phyloP scores from a whole-genome alignment of 2,329 filamentous ascomycete species.

The Nothomitra cinnamomea region DNA sequence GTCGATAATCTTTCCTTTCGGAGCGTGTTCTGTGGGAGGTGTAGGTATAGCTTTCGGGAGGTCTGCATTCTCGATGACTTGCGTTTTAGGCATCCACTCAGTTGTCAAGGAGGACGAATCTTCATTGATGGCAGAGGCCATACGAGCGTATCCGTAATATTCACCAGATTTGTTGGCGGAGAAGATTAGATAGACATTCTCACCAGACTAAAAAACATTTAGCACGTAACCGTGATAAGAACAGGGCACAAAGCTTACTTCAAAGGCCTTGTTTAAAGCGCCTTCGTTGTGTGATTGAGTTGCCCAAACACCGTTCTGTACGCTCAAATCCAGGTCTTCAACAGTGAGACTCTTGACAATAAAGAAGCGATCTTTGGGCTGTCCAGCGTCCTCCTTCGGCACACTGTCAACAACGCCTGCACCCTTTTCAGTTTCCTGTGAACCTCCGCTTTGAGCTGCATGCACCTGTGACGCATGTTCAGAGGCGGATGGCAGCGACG shows the following conservation, averaged over 20 bases:
- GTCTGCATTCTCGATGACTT: slow-evolving; percentile 44
- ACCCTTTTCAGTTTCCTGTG: background rate
- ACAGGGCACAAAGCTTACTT: slow-evolving; percentile 34
- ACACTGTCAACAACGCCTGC: background rate
- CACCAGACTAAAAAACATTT: slow-evolving; percentile 39
- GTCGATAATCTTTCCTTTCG: slow-evolving; percentile 75
- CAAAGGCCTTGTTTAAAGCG: slow-evolving; percentile 64
- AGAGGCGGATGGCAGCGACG: slow-evolving; percentile 9
- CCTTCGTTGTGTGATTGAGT: slow-evolving; percentile 89
- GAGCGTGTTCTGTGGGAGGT: slow-evolving; percentile 58
- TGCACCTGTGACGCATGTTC: background rate
- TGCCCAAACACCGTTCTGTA: slow-evolving; percentile 80
- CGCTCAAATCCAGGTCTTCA: slow-evolving; percentile 77
- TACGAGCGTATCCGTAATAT: slow-evolving; percentile 88
- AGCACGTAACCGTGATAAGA: slow-evolving; percentile 7
- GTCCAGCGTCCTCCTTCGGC: background rate
- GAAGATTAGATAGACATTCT: slow-evolving; percentile 83
- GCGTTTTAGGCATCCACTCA: slow-evolving; percentile 39
- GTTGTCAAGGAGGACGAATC: slow-evolving; percentile 49
- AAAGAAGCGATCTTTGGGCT: slow-evolving; percentile 58
- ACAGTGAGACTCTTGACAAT: slow-evolving; percentile 84
- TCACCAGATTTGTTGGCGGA: slow-evolving; percentile 96
- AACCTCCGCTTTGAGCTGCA: background rate
- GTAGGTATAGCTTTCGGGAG: slow-evolving; percentile 67
- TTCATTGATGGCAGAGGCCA: slow-evolving; percentile 69